phyloP scores from a whole-genome alignment of 2,329 filamentous ascomycete genomes.

The Aspergillus nomiae region DNA sequence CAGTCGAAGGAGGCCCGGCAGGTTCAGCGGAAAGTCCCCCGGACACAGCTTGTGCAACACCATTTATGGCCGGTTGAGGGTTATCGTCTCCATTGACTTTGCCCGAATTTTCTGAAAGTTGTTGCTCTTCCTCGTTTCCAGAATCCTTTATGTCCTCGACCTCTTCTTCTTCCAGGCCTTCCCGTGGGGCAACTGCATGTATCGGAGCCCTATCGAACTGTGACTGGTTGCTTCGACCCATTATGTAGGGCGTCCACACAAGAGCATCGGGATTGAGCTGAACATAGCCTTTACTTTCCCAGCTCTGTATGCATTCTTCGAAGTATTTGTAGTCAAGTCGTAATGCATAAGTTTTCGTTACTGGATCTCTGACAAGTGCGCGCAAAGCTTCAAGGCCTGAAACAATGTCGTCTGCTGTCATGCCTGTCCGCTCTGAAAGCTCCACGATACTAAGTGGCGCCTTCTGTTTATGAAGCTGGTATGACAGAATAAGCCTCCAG shows the following conservation, averaged over 20 bases:
- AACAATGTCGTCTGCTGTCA: slow-evolving; percentile 95
- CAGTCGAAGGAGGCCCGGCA: slow-evolving; percentile 40
- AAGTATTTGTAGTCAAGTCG: slow-evolving; percentile 85
- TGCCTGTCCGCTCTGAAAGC: slow-evolving; percentile 80
- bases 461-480: slow-evolving; percentile 71
- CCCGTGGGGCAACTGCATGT: slow-evolving; percentile 83
- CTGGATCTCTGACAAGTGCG: slow-evolving; percentile 84
- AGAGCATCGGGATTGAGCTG: slow-evolving; percentile 77
- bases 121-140: slow-evolving; percentile 21
- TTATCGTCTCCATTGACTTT: slow-evolving; percentile 16
- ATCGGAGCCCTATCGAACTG: slow-evolving; percentile 83
- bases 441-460: slow-evolving; percentile 57
- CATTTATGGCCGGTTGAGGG: slow-evolving; percentile 18
- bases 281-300: slow-evolving; percentile 86
- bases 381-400: slow-evolving; percentile 88
- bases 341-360: slow-evolving; percentile 86
- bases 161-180: slow-evolving; percentile 53
- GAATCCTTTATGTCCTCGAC: slow-evolving; percentile 29
- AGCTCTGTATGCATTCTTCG: slow-evolving; percentile 82
- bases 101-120: slow-evolving; percentile 6
- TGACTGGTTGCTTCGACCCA: slow-evolving; percentile 81
- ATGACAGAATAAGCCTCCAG: slow-evolving; percentile 87
- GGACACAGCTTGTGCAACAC: slow-evolving; percentile 12
- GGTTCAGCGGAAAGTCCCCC: slow-evolving; percentile 26
- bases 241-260: slow-evolving; percentile 95